Evolutionary conservation across 805 yeast species (phyloP).

Genomic region (Kuraishia cidri): DNA sequence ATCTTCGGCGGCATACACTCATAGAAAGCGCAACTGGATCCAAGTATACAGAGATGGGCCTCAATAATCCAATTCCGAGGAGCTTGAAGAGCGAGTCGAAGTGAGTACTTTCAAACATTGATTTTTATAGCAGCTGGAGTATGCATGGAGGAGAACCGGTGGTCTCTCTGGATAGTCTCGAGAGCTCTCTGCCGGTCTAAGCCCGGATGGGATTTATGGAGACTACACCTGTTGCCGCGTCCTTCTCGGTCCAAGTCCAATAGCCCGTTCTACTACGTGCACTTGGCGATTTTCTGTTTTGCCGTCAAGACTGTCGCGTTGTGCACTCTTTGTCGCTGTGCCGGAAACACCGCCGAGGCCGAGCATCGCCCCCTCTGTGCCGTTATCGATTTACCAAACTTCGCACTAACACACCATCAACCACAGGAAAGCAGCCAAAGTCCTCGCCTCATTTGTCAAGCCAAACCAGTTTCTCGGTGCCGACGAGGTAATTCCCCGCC

Average conservation of each 20-base stretch:
- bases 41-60: too few species aligned
- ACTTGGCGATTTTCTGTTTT: background rate
- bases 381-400: background rate
- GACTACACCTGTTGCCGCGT: background rate
- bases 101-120: too few species aligned
- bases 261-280: background rate
- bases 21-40: too few species aligned
- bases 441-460: conserved; percentile 81
- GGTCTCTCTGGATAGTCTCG: background rate
- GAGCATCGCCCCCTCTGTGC: too few species aligned
- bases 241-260: background rate
- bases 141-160: background rate
- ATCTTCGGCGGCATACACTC: too few species aligned
- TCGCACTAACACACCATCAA: background rate
- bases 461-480: conserved; percentile 92
- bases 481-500: conserved; percentile 84
- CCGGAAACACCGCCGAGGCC: too few species aligned
- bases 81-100: conserved; percentile 78
- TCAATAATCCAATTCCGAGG: conserved; percentile 93
- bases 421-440: conserved; percentile 84
- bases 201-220: background rate
- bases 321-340: too few species aligned
- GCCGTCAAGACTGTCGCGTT: background rate
- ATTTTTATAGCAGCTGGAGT: too few species aligned
- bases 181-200: background rate